Evolutionary conservation across 2,329 filamentous ascomycete genomes (phyloP).

Genomic region (Macroventuria anomochaeta): DNA sequence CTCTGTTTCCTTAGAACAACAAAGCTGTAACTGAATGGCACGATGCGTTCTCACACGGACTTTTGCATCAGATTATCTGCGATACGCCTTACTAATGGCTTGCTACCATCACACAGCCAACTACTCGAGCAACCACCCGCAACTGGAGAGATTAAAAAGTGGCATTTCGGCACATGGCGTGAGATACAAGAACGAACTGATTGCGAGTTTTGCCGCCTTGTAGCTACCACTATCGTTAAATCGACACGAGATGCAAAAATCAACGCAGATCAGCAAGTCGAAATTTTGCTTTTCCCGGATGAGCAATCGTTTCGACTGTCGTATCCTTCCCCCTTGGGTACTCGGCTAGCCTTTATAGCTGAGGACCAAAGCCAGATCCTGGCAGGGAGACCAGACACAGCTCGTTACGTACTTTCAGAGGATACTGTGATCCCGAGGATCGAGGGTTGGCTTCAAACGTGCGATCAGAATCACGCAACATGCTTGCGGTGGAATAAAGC

Average conservation of each 20-base stretch:
- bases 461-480: neutral
- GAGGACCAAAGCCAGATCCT: neutral
- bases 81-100: too few species aligned
- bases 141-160: too few species aligned
- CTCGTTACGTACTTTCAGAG: neutral
- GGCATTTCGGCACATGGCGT: too few species aligned
- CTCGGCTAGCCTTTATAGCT: neutral
- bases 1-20: too few species aligned
- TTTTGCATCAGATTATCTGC: too few species aligned
- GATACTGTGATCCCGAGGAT: neutral
- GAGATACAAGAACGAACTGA: too few species aligned
- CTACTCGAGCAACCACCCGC: too few species aligned
- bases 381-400: neutral
- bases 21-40: too few species aligned
- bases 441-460: neutral
- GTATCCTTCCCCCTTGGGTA: neutral
- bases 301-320: neutral
- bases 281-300: neutral
- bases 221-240: neutral
- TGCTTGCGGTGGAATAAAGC: neutral
- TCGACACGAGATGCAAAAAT: too few species aligned
- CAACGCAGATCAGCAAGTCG: neutral
- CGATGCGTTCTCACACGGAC: too few species aligned
- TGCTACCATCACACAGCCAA: too few species aligned
- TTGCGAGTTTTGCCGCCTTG: too few species aligned